Evolutionary conservation across 768 basidiomycete species (phyloP).

Genomic region (Leccinellum luteum): DNA sequence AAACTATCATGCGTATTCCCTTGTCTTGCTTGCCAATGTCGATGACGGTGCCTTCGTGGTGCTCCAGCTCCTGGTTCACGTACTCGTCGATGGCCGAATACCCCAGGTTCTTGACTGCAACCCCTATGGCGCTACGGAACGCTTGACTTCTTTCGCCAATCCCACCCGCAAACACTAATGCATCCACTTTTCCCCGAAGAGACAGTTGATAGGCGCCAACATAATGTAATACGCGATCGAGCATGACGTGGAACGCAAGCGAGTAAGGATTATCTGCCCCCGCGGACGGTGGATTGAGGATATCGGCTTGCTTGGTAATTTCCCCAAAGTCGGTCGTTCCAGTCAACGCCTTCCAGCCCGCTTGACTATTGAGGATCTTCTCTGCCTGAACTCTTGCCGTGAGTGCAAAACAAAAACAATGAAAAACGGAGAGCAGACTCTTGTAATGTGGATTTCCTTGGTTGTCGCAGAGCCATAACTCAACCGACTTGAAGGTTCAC

Average conservation of each 20-base stretch:
- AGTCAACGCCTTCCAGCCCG: slow-evolving; percentile 75
- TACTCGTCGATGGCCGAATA: slow-evolving; percentile 46
- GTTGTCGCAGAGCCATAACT: slow-evolving; percentile 49
- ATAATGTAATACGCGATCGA: slow-evolving; percentile 72
- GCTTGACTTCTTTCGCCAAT: slow-evolving; percentile 76
- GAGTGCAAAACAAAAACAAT: neutral
- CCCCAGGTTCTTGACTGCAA: slow-evolving; percentile 54
- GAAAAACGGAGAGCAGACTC: slow-evolving; percentile 26
- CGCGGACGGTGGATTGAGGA: slow-evolving; percentile 16
- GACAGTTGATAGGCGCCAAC: slow-evolving; percentile 76
- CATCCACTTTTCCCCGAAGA: slow-evolving; percentile 66
- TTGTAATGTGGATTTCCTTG: slow-evolving; percentile 52
- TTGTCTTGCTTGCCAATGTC: slow-evolving; percentile 40
- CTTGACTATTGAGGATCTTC: slow-evolving; percentile 69
- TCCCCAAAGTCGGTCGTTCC: slow-evolving; percentile 82
- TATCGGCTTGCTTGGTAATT: slow-evolving; percentile 49
- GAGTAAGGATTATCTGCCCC: slow-evolving; percentile 37
- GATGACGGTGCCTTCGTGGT: slow-evolving; percentile 39
- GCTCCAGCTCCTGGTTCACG: slow-evolving; percentile 44
- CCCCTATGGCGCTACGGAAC: slow-evolving; percentile 57
- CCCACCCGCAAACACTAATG: slow-evolving; percentile 82
- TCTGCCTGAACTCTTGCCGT: slow-evolving; percentile 48
- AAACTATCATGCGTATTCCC: slow-evolving; percentile 49
- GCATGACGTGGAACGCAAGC: slow-evolving; percentile 60
- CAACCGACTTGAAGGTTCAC: slow-evolving; percentile 46